A percentile compares a stretch with the other conserved stretches of the same genome.
phyloP scores from a whole-genome alignment of 148 eudicot genomes.

The Selenicereus undatus region DNA sequence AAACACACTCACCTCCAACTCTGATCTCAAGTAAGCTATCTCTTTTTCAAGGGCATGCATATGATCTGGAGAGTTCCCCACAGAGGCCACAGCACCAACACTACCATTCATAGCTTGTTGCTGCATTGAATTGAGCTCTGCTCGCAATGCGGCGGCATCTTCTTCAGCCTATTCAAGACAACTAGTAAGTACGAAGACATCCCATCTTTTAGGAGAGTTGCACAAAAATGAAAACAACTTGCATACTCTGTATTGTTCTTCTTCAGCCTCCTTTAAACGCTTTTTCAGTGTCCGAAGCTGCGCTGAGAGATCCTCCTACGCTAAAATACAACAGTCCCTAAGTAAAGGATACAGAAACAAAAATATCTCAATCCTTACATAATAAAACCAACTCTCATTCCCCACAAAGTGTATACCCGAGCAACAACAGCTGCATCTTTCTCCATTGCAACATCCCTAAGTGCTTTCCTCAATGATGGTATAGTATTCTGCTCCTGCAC shows the following conservation, averaged over 20 bases:
- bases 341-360: slow-evolving; percentile 15
- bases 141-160: slow-evolving; percentile 90
- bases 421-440: slow-evolving; percentile 99
- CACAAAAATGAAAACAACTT: not conserved
- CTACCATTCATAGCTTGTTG: slow-evolving; percentile 67
- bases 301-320: slow-evolving; percentile 92
- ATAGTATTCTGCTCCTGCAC: slow-evolving; percentile 76
- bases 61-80: slow-evolving; percentile 60
- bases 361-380: not conserved
- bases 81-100: slow-evolving; percentile 38
- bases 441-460: slow-evolving; percentile 95
- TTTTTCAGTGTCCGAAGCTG: slow-evolving; percentile 80
- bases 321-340: slow-evolving; percentile 27
- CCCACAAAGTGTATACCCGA: slow-evolving; percentile 43
- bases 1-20: slow-evolving; percentile 57
- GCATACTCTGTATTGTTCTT: slow-evolving; percentile 93
- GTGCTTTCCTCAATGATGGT: slow-evolving; percentile 88
- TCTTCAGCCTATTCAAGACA: slow-evolving; percentile 78
- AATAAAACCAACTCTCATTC: not conserved
- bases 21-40: slow-evolving; percentile 57
- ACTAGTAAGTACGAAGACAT: slow-evolving; percentile 22
- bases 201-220: not conserved
- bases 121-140: slow-evolving; percentile 81
- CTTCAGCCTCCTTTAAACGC: slow-evolving; percentile 90
- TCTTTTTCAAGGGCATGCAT: slow-evolving; percentile 75